Evolutionary conservation across 805 yeast genomes (phyloP), one percentile per base, ranked within the genome.

Genomic region (Wickerhamiella occidentalis): DNA sequence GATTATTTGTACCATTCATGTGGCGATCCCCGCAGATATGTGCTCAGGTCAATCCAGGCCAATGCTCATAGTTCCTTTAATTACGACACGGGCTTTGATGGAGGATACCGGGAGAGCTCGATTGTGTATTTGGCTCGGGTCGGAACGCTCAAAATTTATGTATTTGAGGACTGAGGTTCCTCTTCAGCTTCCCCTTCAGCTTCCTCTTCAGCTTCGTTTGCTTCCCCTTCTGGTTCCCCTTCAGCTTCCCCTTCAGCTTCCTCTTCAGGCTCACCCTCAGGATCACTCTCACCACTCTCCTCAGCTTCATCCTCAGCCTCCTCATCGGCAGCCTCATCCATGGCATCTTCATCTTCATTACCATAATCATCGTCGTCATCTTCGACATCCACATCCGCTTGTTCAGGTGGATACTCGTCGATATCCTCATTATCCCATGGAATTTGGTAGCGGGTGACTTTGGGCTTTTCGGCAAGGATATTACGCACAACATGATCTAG

Each of bases 371-470:
- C 53, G 2, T 50, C 52, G 13, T 52, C 54, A 1, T 43, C 50
- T 5, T 50, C 55, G 13, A 50, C 23, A 26, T 52, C 53, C 5
- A 48, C 58, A 19, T 59, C 62, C 6, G 58, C 59, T 51, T 59
- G 61, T 51, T 57, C 61, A 11, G 62, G 62, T 6, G 62, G 62
- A 42, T 49, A 55, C 55, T 57, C 59, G 42, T 50, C 51, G 19
- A 47, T 41, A 33, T 49, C 54, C 33, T 58, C 60, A 22, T 51
- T 47, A 48, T 59, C 61, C 99, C 99, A 92, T 2, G 87, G 94
- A 50, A 92, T 92, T 64, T 92, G 92, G 68, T 92, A 92, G 55
- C 96, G 73, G 6, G 99, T 92, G 37, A 92, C 98, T 57, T 97
- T 74, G 40, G 99, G 99, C 68, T 92, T 92, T 63, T 92, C 97